These are phyloP conservation scores for Malus hybrid DNA, from an alignment of 331 rosid genomes.

Conservation along the genomic window DNA sequence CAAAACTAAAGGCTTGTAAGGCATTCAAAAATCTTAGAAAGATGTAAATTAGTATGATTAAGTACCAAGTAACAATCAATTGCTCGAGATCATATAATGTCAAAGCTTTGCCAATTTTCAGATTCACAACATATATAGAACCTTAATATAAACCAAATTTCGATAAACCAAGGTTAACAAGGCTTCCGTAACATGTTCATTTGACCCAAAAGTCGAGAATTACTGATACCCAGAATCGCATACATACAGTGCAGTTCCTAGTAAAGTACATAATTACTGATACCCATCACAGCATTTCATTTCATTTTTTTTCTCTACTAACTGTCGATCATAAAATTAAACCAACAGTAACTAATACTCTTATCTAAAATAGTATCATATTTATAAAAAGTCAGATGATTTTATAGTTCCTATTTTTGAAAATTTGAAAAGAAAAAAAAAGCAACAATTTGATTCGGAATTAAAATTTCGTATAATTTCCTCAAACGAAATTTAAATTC, in stretches of 20 bases:
- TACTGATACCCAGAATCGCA: background rate
- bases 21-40: background rate
- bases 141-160: background rate
- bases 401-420: background rate
- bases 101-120: background rate
- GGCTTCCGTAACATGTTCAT: background rate
- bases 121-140: background rate
- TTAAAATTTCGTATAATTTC: too few species aligned
- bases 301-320: background rate
- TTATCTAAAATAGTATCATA: background rate
- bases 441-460: background rate
- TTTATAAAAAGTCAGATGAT: background rate
- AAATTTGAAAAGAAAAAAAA: background rate
- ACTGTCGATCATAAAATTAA: background rate
- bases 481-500: conserved; percentile 2
- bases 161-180: background rate
- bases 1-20: background rate
- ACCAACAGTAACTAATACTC: background rate
- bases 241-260: background rate
- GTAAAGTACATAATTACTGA: background rate
- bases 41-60: background rate
- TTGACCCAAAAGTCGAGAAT: background rate
- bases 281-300: background rate
- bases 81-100: background rate
- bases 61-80: background rate